phyloP scores from a whole-genome alignment of 352 stramenopile species.

The Globisporangium emineosum region DNA sequence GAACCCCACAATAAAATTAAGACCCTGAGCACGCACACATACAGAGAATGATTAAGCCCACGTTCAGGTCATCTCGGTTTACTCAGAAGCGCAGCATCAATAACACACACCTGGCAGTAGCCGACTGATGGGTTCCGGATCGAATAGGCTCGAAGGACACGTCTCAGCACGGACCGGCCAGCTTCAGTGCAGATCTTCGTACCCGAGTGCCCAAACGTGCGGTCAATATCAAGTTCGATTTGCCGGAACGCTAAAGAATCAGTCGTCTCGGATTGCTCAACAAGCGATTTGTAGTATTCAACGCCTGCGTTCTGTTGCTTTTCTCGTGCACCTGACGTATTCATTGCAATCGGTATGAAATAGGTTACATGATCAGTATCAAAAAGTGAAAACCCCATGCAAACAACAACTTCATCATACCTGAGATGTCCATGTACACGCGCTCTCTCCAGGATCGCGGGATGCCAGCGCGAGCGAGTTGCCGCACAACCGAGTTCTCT shows the following conservation, averaged over 20 bases:
- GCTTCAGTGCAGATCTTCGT: constrained; percentile 59
- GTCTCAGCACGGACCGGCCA: constrained; percentile 49
- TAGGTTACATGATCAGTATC: neutral
- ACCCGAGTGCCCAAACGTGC: constrained; percentile 75
- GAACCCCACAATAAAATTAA: constrained; percentile 90
- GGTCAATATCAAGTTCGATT: constrained; percentile 86
- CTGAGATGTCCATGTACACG: constrained; percentile 74
- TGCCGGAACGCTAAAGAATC: constrained; percentile 72
- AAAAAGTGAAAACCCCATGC: neutral
- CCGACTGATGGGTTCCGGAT: constrained; percentile 73
- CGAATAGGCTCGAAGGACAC: constrained; percentile 79
- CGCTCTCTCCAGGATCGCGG: constrained; percentile 58
- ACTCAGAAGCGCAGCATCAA: too few relatives aligned
- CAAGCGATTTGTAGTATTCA: constrained; percentile 51
- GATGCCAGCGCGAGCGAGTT: constrained; percentile 48
- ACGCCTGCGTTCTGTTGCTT: constrained; percentile 48
- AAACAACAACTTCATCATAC: constrained; percentile 12
- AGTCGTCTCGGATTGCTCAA: constrained; percentile 33
- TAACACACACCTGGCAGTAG: constrained; percentile 89
- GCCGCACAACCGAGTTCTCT: constrained; percentile 28
- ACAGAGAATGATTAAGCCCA: neutral
- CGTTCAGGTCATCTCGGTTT: too few relatives aligned
- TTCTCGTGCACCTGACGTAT: constrained; percentile 29
- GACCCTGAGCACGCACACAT: constrained; percentile 28
- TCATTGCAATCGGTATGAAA: neutral